These are phyloP conservation scores for Plasmodium ovale DNA, from an alignment of 169 alveolate species.

Conservation along the genomic window DNA sequence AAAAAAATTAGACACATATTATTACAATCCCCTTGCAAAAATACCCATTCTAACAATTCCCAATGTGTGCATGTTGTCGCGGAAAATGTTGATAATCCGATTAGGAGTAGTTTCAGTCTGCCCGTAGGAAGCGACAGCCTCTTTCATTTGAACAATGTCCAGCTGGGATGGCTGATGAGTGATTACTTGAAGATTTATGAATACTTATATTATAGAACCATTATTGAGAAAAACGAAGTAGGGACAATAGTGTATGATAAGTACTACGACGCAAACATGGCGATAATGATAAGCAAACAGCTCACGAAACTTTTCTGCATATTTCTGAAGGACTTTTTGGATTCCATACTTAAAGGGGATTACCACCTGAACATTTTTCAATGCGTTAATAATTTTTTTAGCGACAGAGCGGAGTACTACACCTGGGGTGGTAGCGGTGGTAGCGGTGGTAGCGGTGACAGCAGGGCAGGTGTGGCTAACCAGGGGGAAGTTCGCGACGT, in stretches of 20 bases:
- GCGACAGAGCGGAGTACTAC: constrained; percentile 9
- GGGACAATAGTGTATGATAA: constrained; percentile 7
- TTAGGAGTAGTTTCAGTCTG: background rate
- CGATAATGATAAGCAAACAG: constrained; percentile 46
- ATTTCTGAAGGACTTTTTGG: constrained; percentile 1
- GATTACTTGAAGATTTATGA: constrained; percentile 36
- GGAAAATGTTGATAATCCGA: background rate
- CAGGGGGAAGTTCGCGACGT: background rate
- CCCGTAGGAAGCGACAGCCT: background rate
- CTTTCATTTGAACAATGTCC: constrained; percentile 1
- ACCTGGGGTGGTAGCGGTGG: background rate
- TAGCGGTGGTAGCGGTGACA: background rate
- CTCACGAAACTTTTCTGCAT: constrained; percentile 35
- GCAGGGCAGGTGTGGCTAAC: background rate
- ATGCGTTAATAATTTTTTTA: constrained; percentile 45
- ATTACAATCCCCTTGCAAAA: background rate
- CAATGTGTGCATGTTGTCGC: background rate
- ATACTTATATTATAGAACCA: constrained; percentile 34
- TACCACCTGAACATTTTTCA: constrained; percentile 15
- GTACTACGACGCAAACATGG: constrained; percentile 21
- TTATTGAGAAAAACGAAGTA: constrained; percentile 37
- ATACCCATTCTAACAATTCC: background rate
- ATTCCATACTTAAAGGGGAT: constrained; percentile 4
- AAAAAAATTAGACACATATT: background rate
- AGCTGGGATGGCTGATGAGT: background rate